phyloP scores from a whole-genome alignment of 2,329 filamentous ascomycete species.

The Ploettnerulaceae sp. region DNA sequence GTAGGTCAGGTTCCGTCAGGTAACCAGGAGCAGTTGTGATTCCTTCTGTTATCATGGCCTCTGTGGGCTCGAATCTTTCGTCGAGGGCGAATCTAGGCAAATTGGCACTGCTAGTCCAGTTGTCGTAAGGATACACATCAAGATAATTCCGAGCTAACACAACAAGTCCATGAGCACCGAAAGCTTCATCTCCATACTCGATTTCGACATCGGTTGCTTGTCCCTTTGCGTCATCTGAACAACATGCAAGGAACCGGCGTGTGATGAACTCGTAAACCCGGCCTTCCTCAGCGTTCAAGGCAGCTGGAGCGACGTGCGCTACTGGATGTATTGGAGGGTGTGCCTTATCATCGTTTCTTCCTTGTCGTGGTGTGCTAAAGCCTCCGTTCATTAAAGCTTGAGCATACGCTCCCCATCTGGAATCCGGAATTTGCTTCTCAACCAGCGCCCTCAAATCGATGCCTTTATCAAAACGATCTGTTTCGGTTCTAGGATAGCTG shows the following conservation, averaged over 20 bases:
- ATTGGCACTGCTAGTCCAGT: conserved; percentile 83
- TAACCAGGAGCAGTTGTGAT: conserved; percentile 81
- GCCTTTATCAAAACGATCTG: conserved; percentile 86
- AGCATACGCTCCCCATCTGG: conserved; percentile 76
- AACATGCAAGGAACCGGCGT: conserved; percentile 89
- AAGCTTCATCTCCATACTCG: conserved; percentile 75
- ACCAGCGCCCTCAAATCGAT: conserved; percentile 80
- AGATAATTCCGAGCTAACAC: conserved; percentile 90
- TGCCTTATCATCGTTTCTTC: conserved; percentile 89
- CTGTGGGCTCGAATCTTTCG: conserved; percentile 80
- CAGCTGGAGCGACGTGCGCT: conserved; percentile 63
- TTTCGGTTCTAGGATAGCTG: conserved; percentile 96
- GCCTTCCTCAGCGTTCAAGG: conserved; percentile 62
- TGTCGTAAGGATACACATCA: conserved; percentile 93
- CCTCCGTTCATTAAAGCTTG: conserved; percentile 67
- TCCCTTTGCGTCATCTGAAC: conserved; percentile 90
- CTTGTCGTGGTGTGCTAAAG: conserved; percentile 77
- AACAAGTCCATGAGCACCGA: conserved; percentile 75
- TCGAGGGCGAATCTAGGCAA: conserved; percentile 75
- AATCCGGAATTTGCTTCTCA: conserved; percentile 75
- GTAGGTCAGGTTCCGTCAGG: conserved; percentile 90
- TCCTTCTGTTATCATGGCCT: conserved; percentile 87
- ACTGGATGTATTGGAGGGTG: conserved; percentile 97
- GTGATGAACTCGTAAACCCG: conserved; percentile 90
- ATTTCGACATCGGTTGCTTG: conserved; percentile 82